Conservation (phyloP, 2,329 filamentous ascomycete genomes). For the Stenocarpella maydis region DNA sequence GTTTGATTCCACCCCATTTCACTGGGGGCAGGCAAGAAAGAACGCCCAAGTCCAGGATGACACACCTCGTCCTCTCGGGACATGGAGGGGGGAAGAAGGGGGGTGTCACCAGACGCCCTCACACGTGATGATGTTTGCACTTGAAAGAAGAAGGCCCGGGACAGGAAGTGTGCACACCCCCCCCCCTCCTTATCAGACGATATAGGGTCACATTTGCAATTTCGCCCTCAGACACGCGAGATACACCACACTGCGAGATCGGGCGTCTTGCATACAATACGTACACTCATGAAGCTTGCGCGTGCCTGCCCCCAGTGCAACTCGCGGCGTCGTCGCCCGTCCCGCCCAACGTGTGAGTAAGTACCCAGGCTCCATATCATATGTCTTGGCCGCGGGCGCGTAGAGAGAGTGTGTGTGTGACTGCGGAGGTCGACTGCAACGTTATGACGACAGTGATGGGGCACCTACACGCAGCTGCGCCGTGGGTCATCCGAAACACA, state of each 20-base stretch:
- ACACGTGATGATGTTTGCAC: slow-evolving; percentile 19
- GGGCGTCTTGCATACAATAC: slow-evolving; percentile 10
- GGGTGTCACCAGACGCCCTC: slow-evolving; percentile 15
- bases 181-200: neutral
- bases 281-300: neutral
- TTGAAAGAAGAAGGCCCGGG: neutral
- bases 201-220: slow-evolving; percentile 21
- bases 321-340: neutral
- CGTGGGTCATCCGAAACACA: slow-evolving; percentile 6
- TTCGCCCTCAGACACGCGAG: neutral
- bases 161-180: neutral
- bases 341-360: no score
- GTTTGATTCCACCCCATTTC: neutral
- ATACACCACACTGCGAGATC: slow-evolving; percentile 1
- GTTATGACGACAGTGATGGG: slow-evolving; percentile 17
- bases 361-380: no score
- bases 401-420: neutral
- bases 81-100: no score
- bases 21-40: slow-evolving; percentile 12
- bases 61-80: neutral
- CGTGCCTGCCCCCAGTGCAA: slow-evolving; percentile 13
- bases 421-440: slow-evolving; percentile 6
- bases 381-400: slow-evolving; percentile 7
- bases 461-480: neutral
- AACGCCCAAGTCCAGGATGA: neutral